phyloP scores from a whole-genome alignment of 371 early-diverging fungal genomes.

The Circinella umbellata region DNA sequence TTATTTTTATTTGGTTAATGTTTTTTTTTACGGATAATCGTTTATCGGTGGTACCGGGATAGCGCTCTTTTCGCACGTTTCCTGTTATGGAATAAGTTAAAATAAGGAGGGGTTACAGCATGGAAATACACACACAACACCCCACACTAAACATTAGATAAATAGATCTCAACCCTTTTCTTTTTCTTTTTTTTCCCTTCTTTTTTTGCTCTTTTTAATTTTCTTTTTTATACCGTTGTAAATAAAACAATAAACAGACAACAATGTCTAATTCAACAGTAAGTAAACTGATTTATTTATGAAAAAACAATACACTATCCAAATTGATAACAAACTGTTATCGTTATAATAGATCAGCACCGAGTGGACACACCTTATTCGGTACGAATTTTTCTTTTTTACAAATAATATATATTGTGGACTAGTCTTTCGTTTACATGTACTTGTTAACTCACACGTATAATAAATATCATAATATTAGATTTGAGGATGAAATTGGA shows the following conservation, averaged over 20 bases:
- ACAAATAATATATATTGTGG: too few species aligned
- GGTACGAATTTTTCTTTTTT: conserved; percentile 12
- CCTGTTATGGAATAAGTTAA: background rate
- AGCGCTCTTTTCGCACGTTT: background rate
- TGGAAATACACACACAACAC: too few species aligned
- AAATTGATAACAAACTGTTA: background rate
- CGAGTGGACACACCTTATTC: conserved; percentile 33
- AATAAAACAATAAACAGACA: background rate
- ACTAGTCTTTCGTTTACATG: too few species aligned
- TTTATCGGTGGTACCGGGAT: background rate
- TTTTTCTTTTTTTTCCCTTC: conserved; percentile 11
- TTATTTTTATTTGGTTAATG: background rate
- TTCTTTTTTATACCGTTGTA: background rate
- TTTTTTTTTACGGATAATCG: background rate
- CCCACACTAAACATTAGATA: background rate
- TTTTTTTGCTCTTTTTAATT: too few species aligned
- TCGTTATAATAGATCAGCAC: conserved; percentile 13
- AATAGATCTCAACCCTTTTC: background rate
- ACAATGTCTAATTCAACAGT: conserved; percentile 14
- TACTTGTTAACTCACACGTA: too few species aligned
- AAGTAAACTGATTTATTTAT: background rate
- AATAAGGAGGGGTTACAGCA: too few species aligned
- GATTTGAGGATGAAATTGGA: conserved; percentile 52
- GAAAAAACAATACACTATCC: background rate
- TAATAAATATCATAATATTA: conserved; percentile 7